Evolutionary conservation across 371 early-diverging fungal genomes (phyloP).

Genomic region (Thermomucor indicae-seudaticae): DNA sequence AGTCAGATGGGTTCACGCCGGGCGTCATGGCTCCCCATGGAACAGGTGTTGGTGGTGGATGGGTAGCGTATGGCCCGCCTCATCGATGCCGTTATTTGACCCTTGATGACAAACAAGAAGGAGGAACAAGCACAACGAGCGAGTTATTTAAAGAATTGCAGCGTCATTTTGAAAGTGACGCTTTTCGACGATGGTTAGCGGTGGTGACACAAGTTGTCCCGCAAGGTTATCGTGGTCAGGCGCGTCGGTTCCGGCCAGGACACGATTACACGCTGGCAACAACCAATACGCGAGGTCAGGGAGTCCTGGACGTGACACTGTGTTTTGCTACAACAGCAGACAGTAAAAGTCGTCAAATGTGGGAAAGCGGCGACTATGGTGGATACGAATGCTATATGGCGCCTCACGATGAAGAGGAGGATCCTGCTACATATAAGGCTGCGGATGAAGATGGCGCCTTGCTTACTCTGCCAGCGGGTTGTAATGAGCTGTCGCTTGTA

Average conservation of each 20-base stretch:
- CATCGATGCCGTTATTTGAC: slow-evolving; percentile 56
- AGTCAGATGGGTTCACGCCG: slow-evolving; percentile 21
- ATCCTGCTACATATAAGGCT: slow-evolving; percentile 65
- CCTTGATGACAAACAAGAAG: slow-evolving; percentile 15
- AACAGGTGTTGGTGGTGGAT: slow-evolving; percentile 46
- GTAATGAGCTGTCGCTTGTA: slow-evolving; percentile 62
- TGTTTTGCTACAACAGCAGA: slow-evolving; percentile 36
- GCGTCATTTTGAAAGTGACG: slow-evolving; percentile 30
- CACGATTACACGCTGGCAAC: slow-evolving; percentile 72
- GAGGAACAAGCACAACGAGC: slow-evolving; percentile 4
- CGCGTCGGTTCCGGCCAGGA: slow-evolving; percentile 66
- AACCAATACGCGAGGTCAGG: slow-evolving; percentile 35
- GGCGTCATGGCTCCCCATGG: slow-evolving; percentile 47
- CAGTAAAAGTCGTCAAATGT: slow-evolving; percentile 14
- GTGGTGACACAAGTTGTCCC: slow-evolving; percentile 34
- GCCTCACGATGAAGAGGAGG: slow-evolving; percentile 61
- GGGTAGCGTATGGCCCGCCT: slow-evolving; percentile 57
- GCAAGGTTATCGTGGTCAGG: slow-evolving; percentile 36
- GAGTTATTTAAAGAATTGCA: slow-evolving; percentile 12
- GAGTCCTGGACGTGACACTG: slow-evolving; percentile 54
- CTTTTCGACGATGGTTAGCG: slow-evolving; percentile 48
- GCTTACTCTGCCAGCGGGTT: slow-evolving; percentile 59
- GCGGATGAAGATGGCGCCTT: slow-evolving; percentile 64
- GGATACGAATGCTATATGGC: slow-evolving; percentile 79
- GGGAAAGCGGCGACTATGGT: slow-evolving; percentile 66